Conservation (phyloP, 106 monocot species). For the Amphibolis antarctica region DNA sequence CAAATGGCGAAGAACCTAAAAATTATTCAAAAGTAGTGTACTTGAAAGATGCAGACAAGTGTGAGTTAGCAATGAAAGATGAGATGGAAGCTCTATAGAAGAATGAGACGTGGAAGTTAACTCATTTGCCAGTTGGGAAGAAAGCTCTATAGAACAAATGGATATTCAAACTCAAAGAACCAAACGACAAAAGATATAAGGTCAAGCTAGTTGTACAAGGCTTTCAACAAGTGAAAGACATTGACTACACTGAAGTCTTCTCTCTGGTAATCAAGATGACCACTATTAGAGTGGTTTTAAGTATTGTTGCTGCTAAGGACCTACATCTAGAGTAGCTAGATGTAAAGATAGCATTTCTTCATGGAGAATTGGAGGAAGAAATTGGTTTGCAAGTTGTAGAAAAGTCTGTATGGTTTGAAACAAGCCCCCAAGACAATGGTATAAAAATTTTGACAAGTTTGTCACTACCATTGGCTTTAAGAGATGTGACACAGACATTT, state of each 20-base stretch:
- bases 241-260: not conserved
- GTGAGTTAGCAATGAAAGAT: not conserved
- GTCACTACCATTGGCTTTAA: too few species aligned
- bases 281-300: not conserved
- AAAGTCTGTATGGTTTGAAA: not conserved
- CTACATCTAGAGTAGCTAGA: conserved; percentile 7
- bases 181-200: not conserved
- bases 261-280: not conserved
- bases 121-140: not conserved
- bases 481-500: not conserved
- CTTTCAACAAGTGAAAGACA: not conserved
- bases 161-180: too few species aligned
- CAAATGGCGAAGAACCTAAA: not conserved
- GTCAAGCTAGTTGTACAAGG: not conserved
- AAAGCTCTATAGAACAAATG: too few species aligned
- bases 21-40: not conserved
- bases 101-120: not conserved
- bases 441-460: not conserved
- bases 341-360: conserved; percentile 1
- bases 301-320: conserved; percentile 4
- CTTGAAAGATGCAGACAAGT: not conserved
- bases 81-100: not conserved
- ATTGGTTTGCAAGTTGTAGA: not conserved
- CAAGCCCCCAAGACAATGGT: not conserved
- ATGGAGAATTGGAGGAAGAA: conserved; percentile 7